phyloP scores from a whole-genome alignment of 116 monocot species.

The Zostera marina region DNA sequence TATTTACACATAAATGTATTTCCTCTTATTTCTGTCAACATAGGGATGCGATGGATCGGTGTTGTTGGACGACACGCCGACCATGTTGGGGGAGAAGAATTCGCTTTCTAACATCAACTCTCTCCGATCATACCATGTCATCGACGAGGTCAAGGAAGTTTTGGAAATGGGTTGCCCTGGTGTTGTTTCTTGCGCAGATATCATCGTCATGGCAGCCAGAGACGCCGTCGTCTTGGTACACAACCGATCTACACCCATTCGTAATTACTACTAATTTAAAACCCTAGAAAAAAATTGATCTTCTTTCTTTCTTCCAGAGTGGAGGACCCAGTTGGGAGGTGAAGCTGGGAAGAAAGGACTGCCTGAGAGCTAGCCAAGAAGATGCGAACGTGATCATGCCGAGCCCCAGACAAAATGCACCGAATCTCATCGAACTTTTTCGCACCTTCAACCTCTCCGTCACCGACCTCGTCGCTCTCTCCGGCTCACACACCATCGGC shows the following conservation, averaged over 20 bases:
- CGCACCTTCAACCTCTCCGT: constrained; percentile 39
- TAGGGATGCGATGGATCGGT: constrained; percentile 88
- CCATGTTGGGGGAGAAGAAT: constrained; percentile 65
- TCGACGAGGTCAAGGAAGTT: constrained; percentile 63
- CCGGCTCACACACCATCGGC: constrained; percentile 79
- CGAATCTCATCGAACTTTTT: constrained; percentile 49
- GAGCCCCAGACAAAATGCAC: constrained; percentile 57
- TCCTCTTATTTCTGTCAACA: not conserved
- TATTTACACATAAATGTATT: not conserved
- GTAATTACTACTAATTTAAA: too few species aligned
- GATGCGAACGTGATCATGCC: constrained; percentile 70
- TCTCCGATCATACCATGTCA: constrained; percentile 51
- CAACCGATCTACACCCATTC: not conserved
- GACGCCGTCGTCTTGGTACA: constrained; percentile 68
- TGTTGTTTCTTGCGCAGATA: constrained; percentile 80
- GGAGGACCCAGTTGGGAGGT: constrained; percentile 71
- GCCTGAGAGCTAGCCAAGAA: constrained; percentile 57
- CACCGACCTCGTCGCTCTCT: constrained; percentile 65
- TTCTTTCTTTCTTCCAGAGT: constrained; percentile 19
- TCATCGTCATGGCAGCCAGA: constrained; percentile 75
- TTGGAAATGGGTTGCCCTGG: constrained; percentile 56
- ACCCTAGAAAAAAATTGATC: not conserved
- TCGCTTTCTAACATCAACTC: constrained; percentile 70
- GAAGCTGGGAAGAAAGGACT: constrained; percentile 56
- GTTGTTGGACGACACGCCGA: constrained; percentile 52